Base-by-base conservation (phyloP, 2,329 filamentous ascomycete species). In the Pezicula carpinea region DNA sequence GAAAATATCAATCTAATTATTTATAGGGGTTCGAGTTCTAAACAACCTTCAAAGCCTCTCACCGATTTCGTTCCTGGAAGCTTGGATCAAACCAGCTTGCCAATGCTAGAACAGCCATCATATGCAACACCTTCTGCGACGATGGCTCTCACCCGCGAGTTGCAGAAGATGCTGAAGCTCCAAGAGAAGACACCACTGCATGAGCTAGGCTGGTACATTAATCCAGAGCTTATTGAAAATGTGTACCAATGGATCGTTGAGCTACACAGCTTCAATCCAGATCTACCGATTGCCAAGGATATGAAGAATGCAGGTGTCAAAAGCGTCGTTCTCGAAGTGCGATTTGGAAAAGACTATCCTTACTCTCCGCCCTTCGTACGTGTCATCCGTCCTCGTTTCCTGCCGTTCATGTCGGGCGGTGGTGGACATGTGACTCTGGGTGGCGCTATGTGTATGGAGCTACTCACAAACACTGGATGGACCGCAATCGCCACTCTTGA, bases 201-300 rank as follows among this genome's bases (percentile, higher is more conserved):
- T 49, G 78, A 85, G 49, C 75, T 95, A 0, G 91, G 91, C 14
- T 96, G 90, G 89, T 89, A 89, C 60, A 82, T 95, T 46, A 79
- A 95, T 59, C 73, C 76, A 40, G 68, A 71, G 8, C 32, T 59
- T 15, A 68, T 75, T 13, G 70, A 72, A 5, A 76, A 79, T 42
- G 71, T 91, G 32, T 96, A 93, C 59, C 89, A 95, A 59, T 95
- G 90, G 90, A 89, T 95, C 49, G 82, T 95, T 5, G 87, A 96
- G 64, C 71, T 96, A 1, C 91, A 96, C 64, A 88, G 84, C 36
- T 95, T 96, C 59, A 84, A 89, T 19, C 53, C 69, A 0, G 63
- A 69, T 1, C 72, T 93, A 0, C 87, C 86, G 1, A 71, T 96
- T 1, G 83, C 86, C 0, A 62, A 76, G 44, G 90, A 96, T 60